Evolutionary conservation across 225 moss, liverwort and hornwort species (phyloP).

Genomic region (Pleurozium schreberi): DNA sequence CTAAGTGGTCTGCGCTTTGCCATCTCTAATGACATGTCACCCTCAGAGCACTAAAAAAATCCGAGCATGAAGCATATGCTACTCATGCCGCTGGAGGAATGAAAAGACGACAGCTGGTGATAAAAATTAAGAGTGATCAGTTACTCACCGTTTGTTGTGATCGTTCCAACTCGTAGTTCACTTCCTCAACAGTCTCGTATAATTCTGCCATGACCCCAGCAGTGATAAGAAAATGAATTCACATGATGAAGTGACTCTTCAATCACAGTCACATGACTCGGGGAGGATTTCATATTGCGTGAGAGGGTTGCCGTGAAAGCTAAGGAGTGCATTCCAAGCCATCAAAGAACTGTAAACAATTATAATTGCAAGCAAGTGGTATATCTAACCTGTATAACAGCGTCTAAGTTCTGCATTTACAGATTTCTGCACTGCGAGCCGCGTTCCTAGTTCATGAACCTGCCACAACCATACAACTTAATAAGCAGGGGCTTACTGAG

Average conservation of each 20-base stretch:
- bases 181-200: constrained; percentile 72
- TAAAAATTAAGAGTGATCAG: not conserved
- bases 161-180: constrained; percentile 66
- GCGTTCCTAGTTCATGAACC: constrained; percentile 85
- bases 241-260: not conserved
- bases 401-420: constrained; percentile 55
- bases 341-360: not conserved
- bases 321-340: not conserved
- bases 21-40: not conserved
- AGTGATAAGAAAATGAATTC: not conserved
- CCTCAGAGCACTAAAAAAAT: not conserved
- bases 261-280: not conserved
- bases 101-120: not conserved
- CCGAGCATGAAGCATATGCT: not conserved
- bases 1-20: not conserved
- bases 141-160: constrained; percentile 57
- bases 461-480: constrained; percentile 7
- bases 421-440: constrained; percentile 77
- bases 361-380: not conserved
- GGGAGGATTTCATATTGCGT: not conserved
- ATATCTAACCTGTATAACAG: constrained; percentile 61
- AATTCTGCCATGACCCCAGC: constrained; percentile 16
- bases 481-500: not conserved
- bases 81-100: not conserved
- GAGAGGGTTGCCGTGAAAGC: not conserved